Evolutionary conservation across 345 rosid genomes (phyloP), one percentile per base, ranked within the genome.

Genomic region (Orychophragmus violaceus): DNA sequence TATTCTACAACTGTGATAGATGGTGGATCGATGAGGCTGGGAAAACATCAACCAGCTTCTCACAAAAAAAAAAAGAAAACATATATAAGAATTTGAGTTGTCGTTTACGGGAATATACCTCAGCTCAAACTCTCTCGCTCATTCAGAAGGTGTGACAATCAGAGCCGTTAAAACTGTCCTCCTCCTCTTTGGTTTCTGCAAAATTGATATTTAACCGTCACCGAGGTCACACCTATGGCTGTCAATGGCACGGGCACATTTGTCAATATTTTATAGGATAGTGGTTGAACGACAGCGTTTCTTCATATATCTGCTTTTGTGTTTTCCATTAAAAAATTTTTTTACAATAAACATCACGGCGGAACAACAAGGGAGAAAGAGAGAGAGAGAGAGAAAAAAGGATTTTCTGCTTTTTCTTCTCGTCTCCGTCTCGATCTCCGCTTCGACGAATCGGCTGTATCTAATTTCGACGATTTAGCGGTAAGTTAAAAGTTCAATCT

Each of bases 1-100:
- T 1, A 11, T 22, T 58, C 18, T 30, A 65, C 78, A 74, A 55
- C 50, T 51, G 30, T 68, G 46, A 45, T 54, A 6, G 28, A 23
- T 32, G 57, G 70, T 66, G 81, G 76, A 55, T 41, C 53, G 78
- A 59, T 79, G 75, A 79, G 76, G 82, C 64, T 5, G 78, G 80
- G 22, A 37, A 29, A 59, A 22, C 62, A 50, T 65, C 66, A 64
- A 56, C 30, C 36, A 51, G 52, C 69, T 17, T 68, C 62, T 42
- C 49, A 61, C 77, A 68, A 52, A 17, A 37, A 42, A 19, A 35
- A 32, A 41, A 39, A n/a, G 25, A 60, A 59, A 41, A 17, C 7
- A 55, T 2, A 8, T 22, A 41, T 39, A 63, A n/a, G 66, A 46
- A 71, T 19, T 29, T 63, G 58, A 33, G 50, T 45, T 72, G 64